Base-by-base conservation (phyloP, 192 early-diverging fungal species). In the Lobulomyces angularis region DNA sequence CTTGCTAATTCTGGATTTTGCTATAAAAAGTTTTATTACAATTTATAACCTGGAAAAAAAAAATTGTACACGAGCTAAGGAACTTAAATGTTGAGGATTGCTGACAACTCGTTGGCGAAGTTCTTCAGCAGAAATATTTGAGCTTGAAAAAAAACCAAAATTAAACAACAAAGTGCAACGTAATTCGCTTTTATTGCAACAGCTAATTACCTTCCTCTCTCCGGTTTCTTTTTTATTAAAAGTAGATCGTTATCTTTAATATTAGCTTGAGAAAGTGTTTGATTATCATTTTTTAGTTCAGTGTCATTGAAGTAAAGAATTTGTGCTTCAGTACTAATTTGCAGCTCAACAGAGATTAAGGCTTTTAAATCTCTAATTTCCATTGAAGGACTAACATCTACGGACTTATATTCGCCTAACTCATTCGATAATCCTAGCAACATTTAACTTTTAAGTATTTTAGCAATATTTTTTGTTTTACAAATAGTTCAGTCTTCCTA, bases 291-390 rank as follows among this genome's bases (percentile, higher is more conserved):
- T 1, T 37, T 47, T 5, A 91, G 64, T 48, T 59, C 62, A 7
- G 41, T 41, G 9, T 82, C 81, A 39, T 91, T 78, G 56, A 80
- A 69, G 40, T 59, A 50, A 22, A 97, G 38, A 1, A 45, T 31
- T 53, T 90, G 88, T 21, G 73, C 59, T 5, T 34, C 56, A 8
- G 70, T 50, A 2, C 83, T 65, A 32, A 83, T 75, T 9, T 65
- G 59, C 43, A 81, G 78, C 59, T 90, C 84, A n/a, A 64, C 74
- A 58, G 91, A 88, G n/a, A 88, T 65, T 18, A 95, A 65, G 18
- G 84, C 88, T 44, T 73, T 67, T 23, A 91, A 62, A 58, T 83
- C 77, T 50, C 80, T 77, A 22, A 85, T 58, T 32, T 72, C 72
- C 71, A 85, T 83, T 51, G 79, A 72, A 5, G 70, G 65, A 54